Conservation (phyloP, 1,284 basidiomycete genomes). For the Boletellus deceptivus region DNA sequence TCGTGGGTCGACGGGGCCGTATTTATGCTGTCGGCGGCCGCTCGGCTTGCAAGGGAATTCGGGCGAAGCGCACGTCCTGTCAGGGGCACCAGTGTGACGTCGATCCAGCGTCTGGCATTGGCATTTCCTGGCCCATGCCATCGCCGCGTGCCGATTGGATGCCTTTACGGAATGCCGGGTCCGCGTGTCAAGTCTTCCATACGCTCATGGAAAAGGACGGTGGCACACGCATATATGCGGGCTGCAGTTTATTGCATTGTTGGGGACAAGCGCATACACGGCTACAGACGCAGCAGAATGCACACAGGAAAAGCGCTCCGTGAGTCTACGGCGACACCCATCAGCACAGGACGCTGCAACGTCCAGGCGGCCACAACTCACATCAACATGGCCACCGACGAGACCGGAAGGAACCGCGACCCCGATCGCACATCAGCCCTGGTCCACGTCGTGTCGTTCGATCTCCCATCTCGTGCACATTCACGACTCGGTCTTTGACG, state of each 20-base stretch:
- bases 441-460: background rate
- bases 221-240: slow-evolving; percentile 5
- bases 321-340: slow-evolving; percentile 1
- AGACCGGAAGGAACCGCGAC: too few relatives aligned
- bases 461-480: background rate
- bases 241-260: background rate
- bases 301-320: background rate
- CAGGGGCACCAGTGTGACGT: slow-evolving; percentile 17
- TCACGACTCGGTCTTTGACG: slow-evolving; percentile 25
- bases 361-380: background rate
- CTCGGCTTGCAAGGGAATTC: slow-evolving; percentile 12
- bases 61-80: background rate
- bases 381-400: background rate
- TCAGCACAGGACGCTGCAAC: background rate
- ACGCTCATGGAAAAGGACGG: too few relatives aligned
- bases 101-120: slow-evolving; percentile 7
- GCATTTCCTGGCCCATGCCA: slow-evolving; percentile 1
- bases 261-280: too few relatives aligned
- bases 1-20: slow-evolving; percentile 3
- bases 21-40: slow-evolving; percentile 23
- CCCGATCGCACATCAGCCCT: background rate
- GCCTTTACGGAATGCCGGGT: too few relatives aligned
- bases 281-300: background rate
- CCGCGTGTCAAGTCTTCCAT: too few relatives aligned
- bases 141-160: background rate